Base-by-base conservation (phyloP, 805 yeast species). In the Teunomyces gatunensis region DNA sequence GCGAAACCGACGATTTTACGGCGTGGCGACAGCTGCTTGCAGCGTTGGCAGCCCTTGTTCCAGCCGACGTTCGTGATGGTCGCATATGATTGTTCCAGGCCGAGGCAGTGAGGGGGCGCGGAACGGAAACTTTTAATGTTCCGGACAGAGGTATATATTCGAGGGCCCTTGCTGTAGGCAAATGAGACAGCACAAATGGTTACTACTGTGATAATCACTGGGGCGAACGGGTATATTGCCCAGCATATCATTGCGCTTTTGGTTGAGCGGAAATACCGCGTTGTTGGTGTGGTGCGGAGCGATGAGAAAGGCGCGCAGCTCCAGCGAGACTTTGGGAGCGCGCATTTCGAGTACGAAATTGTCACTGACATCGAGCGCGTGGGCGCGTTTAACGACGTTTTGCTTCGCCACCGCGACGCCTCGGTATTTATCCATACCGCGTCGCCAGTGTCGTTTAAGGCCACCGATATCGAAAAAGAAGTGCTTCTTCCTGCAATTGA, bases 401-500 rank as follows among this genome's bases (percentile, higher is more conserved):
- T 81, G 53, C 60, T 73, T 54, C 67, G 65, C 18, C 74, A 76
- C 50, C 75, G 77, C 29, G 84, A 81, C 36, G 74, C 81, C 47
- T 67, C 68, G 10, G 78, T 74, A 29, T 81, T 83, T 43, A 54
- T 82, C 36, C 88, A 83, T 61, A 74, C 84, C 7, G 87, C 88
- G 2, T 76, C 85, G 11, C 86, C 87, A 11, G n/a, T n/a, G n/a
- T n/a, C n/a, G n/a, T n/a, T n/a, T n/a, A n/a, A n/a, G n/a, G n/a
- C n/a, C n/a, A n/a, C n/a, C n/a, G n/a, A 74, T 50, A 66, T 75
- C 30, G 83, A 75, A 48, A 73, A 74, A 43, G 83, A 78, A 17
- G 65, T 82, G 45, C 63, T 81, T 48, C 68, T 60, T 20, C 87
- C 88, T 3, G 85, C 87, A 1, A 64, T 79, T 4, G 59, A 71